A percentile compares a stretch with the other conserved stretches of the same genome.
These are phyloP conservation scores for Linnemannia hyalina DNA, from an alignment of 192 early-diverging fungal genomes.

Conservation along the genomic window DNA sequence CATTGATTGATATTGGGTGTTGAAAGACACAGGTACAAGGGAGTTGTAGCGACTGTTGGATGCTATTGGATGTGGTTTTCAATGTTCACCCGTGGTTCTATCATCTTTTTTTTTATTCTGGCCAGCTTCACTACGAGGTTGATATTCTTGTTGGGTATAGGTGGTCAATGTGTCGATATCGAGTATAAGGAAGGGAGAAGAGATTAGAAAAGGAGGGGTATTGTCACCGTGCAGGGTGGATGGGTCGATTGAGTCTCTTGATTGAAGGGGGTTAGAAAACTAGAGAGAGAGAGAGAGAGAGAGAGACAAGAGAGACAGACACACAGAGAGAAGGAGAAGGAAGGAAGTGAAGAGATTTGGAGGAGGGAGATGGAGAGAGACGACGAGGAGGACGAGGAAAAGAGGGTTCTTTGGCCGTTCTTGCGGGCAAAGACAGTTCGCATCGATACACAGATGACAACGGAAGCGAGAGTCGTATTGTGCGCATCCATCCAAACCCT, in stretches of 20 bases:
- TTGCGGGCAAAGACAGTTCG: too few relatives aligned
- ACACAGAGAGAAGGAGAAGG: background rate
- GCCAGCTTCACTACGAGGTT: background rate
- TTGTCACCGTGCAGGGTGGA: too few relatives aligned
- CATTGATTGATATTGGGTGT: too few relatives aligned
- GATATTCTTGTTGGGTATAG: background rate
- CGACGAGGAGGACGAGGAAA: background rate
- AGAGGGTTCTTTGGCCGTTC: background rate
- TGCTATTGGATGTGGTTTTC: slow-evolving; percentile 1
- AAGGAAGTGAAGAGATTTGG: background rate
- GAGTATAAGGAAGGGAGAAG: too few relatives aligned
- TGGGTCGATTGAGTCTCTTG: background rate
- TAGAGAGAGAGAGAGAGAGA: background rate
- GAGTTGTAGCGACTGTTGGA: background rate
- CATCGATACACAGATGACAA: too few relatives aligned
- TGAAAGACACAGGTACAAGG: too few relatives aligned
- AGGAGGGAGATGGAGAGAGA: background rate
- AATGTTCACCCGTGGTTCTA: background rate
- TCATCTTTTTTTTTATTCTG: background rate
- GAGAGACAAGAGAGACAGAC: background rate
- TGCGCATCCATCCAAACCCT: too few relatives aligned
- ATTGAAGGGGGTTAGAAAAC: background rate
- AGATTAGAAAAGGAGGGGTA: too few relatives aligned
- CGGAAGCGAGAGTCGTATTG: too few relatives aligned
- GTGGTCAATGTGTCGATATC: too few relatives aligned